A percentile compares a stretch with the other conserved stretches of the same genome.
phyloP scores from a whole-genome alignment of 352 stramenopile species.

The Phytophthora pseudosyringae region DNA sequence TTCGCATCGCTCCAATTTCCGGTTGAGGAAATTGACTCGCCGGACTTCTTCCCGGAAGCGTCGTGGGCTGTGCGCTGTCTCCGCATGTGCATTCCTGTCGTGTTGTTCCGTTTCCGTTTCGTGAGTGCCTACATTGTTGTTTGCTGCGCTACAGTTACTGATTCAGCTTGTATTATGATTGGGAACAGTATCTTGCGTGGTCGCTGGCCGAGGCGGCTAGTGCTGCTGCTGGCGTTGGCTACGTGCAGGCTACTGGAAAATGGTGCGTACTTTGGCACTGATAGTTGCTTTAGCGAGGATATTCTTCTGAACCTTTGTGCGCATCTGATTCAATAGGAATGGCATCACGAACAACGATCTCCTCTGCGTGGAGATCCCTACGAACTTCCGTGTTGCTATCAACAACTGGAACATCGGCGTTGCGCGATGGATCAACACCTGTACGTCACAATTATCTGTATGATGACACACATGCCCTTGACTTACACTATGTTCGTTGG shows the following conservation, averaged over 20 bases:
- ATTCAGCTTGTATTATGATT: conserved; percentile 10
- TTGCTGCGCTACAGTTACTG: background rate
- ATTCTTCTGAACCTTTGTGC: background rate
- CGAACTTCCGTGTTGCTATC: conserved; percentile 86
- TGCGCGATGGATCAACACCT: conserved; percentile 88
- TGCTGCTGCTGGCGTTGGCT: conserved; percentile 79
- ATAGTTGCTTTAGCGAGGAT: background rate
- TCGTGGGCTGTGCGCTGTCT: conserved; percentile 70
- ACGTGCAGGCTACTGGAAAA: conserved; percentile 78
- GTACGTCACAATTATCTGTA: conserved; percentile 35
- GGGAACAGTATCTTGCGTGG: conserved; percentile 82
- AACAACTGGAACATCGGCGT: conserved; percentile 92
- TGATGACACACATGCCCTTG: background rate
- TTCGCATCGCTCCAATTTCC: conserved; percentile 77
- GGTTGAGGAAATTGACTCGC: conserved; percentile 82
- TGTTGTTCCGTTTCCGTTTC: conserved; percentile 87
- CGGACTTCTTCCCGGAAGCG: conserved; percentile 69
- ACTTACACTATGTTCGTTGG: conserved; percentile 4
- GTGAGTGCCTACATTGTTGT: conserved; percentile 43
- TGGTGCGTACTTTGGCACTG: conserved; percentile 42
- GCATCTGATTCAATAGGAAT: conserved; percentile 47
- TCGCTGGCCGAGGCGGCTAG: conserved; percentile 81
- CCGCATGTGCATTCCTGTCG: conserved; percentile 73
- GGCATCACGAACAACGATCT: conserved; percentile 90
- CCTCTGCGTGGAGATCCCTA: conserved; percentile 84